Base-by-base conservation (phyloP, 176 grass and related monocot species). In the Pharus latifolius region DNA sequence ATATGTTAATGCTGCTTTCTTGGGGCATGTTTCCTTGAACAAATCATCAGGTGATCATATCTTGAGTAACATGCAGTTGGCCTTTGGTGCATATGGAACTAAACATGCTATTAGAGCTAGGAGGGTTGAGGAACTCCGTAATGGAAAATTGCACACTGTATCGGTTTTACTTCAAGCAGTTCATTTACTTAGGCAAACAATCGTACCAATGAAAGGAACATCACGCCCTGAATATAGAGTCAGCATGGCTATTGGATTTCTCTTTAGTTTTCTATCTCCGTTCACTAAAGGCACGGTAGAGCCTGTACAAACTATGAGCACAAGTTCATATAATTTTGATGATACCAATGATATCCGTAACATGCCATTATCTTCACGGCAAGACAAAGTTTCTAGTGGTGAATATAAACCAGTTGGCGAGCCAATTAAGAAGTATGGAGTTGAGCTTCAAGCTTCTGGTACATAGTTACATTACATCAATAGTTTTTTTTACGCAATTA, bases 361-460 rank as follows among this genome's bases (percentile, higher is more conserved):
- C 11, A 5, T 67, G 25, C 18, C 57, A 35, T 28, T 87, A 17
- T 90, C 80, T 84, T 76, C 91, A 25, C 67, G 47, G 7, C 57
- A 19, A 74, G 72, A 73, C 16, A 37, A 63, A 49, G 3, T 84
- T 70, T 51, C 85, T 0, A 63, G n/a, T 43, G 54, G 61, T 1
- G 44, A 96, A 10, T 73, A 81, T 69, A 80, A 54, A 58, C 87
- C 91, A 31, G 77, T 90, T 63, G 91, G 91, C 2, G 83, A 90
- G 18, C 87, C 87, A 14, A 82, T 90, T 53, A 84, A 87, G 25
- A 96, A 96, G 66, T 74, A 62, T 43, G 63, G 49, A 46, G 91
- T 75, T 72, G 91, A 96, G 67, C 27, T 90, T 75, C 91, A 96
- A 87, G 80, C 91, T 50, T 90, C 91, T 38, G 91, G 91, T 90